These are phyloP conservation scores for Tilletia walkeri DNA, from an alignment of 1,284 basidiomycete genomes.

Conservation along the genomic window DNA sequence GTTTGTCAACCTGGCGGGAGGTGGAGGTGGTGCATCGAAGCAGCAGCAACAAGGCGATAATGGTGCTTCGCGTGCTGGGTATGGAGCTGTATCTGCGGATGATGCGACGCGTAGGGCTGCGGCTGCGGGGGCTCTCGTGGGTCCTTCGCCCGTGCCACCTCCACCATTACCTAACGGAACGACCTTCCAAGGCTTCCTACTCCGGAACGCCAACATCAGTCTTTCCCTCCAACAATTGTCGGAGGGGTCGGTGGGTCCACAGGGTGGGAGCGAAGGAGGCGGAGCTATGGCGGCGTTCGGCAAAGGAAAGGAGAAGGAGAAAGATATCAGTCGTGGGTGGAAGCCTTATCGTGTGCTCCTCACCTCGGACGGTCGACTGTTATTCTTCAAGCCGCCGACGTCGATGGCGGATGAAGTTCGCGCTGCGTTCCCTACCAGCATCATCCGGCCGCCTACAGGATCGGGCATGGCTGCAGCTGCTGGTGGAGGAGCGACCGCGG, in stretches of 20 bases:
- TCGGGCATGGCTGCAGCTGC: background rate
- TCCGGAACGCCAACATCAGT: constrained; percentile 45
- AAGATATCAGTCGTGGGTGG: constrained; percentile 52
- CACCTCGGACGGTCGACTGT: constrained; percentile 37
- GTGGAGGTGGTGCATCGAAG: background rate
- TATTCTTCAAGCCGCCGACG: constrained; percentile 51
- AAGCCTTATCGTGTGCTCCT: constrained; percentile 52
- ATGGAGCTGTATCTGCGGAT: background rate
- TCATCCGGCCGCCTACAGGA: constrained; percentile 25
- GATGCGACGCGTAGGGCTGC: background rate
- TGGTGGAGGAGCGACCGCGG: background rate
- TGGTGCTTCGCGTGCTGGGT: background rate
- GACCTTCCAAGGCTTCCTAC: constrained; percentile 41
- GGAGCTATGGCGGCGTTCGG: background rate
- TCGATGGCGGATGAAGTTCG: constrained; percentile 48
- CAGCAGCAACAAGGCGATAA: background rate
- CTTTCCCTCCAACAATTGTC: constrained; percentile 39
- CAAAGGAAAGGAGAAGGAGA: constrained; percentile 38
- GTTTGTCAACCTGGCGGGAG: background rate
- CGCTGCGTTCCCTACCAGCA: constrained; percentile 34
- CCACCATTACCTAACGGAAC: constrained; percentile 35
- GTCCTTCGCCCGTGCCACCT: background rate
- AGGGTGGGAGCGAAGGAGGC: background rate
- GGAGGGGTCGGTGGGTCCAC: constrained; percentile 20
- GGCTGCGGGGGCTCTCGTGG: background rate